phyloP scores from a whole-genome alignment of 805 yeast genomes.

The Scheffersomyces amazonensis region DNA sequence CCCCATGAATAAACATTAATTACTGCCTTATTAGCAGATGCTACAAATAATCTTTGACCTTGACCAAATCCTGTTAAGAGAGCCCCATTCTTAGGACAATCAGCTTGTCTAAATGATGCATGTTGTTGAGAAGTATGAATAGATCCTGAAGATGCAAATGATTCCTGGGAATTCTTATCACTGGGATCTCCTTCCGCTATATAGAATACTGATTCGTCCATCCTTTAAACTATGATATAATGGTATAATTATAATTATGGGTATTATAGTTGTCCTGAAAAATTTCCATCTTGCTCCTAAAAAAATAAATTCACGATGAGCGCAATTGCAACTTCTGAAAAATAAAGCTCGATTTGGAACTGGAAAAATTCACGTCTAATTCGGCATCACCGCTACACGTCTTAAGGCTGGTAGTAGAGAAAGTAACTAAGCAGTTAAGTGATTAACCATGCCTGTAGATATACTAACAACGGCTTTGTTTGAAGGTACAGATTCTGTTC shows the following conservation, averaged over 20 bases:
- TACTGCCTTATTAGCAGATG: conserved; percentile 69
- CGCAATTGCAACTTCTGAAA: too few species aligned
- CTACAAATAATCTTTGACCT: conserved; percentile 57
- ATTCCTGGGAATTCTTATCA: conserved; percentile 44
- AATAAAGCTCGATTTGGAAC: too few species aligned
- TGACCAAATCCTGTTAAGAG: conserved; percentile 43
- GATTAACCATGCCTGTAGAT: conserved; percentile 82
- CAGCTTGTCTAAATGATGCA: conserved; percentile 52
- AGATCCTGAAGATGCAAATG: conserved; percentile 40
- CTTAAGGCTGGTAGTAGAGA: too few species aligned
- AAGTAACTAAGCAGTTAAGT: too few species aligned
- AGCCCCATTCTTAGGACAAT: conserved; percentile 44
- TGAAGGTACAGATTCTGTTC: conserved; percentile 75
- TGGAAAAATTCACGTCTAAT: too few species aligned
- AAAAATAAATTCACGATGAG: background rate
- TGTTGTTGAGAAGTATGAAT: conserved; percentile 46
- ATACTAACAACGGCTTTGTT: conserved; percentile 63
- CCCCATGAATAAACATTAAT: conserved; percentile 71
- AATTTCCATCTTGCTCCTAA: too few species aligned
- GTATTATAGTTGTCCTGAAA: too few species aligned
- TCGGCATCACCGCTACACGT: too few species aligned
- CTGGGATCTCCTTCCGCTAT: conserved; percentile 41
- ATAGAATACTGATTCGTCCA: conserved; percentile 53
- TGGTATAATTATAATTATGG: too few species aligned
- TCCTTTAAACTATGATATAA: too few species aligned